Evolutionary conservation across 331 rosid species (phyloP).

Genomic region (Cucumis variabilis): DNA sequence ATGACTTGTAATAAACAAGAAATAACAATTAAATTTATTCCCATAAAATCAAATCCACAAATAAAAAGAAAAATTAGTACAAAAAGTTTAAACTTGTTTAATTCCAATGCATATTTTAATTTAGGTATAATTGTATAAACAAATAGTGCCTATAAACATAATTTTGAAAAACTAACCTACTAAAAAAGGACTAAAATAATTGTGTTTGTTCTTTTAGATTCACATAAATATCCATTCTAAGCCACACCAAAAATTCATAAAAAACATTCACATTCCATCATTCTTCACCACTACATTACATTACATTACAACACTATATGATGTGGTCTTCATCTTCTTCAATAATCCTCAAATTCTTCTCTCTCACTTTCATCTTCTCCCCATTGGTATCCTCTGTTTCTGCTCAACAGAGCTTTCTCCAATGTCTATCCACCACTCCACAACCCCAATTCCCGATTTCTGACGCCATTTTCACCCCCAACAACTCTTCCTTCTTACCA

Average conservation of each 20-base stretch:
- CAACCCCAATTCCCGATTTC: not conserved
- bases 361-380: not conserved
- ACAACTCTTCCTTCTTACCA: not conserved
- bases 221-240: not conserved
- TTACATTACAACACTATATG: not conserved
- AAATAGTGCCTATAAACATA: too few species aligned
- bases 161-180: too few species aligned
- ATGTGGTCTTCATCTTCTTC: not conserved
- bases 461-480: constrained; percentile 25
- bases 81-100: too few species aligned
- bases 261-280: not conserved
- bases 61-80: too few species aligned
- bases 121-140: too few species aligned
- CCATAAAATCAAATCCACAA: too few species aligned
- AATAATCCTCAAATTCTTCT: not conserved
- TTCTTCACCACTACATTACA: too few species aligned
- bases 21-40: too few species aligned
- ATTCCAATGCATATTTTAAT: too few species aligned
- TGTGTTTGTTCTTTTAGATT: too few species aligned
- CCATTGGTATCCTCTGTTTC: not conserved
- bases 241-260: not conserved
- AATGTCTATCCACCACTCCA: not conserved
- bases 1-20: too few species aligned
- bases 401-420: not conserved
- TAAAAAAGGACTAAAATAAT: too few species aligned